A percentile compares a stretch with the other conserved stretches of the same genome.
These are phyloP conservation scores for Colletotrichum neosansevieriae DNA, from an alignment of 2,329 filamentous ascomycete species.

Conservation along the genomic window DNA sequence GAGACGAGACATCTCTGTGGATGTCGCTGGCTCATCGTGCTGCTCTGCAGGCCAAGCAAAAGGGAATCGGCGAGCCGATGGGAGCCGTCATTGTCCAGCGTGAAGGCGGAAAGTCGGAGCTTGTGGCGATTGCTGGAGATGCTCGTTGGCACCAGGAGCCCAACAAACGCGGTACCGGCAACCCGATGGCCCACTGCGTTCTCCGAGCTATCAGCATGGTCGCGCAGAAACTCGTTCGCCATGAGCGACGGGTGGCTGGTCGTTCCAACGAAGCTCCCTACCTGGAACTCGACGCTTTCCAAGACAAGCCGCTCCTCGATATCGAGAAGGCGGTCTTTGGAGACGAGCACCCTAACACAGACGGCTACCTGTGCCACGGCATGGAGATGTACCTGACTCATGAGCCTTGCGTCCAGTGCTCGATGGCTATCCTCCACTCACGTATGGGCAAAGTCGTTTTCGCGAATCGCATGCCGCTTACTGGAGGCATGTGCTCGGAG, in stretches of 20 bases:
- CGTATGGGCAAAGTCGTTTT: slow-evolving; percentile 90
- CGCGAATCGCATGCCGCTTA: slow-evolving; percentile 80
- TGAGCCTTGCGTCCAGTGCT: slow-evolving; percentile 96
- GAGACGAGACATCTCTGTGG: slow-evolving; percentile 72
- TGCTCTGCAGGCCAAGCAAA: slow-evolving; percentile 68
- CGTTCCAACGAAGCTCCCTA: slow-evolving; percentile 52
- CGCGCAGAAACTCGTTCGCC: slow-evolving; percentile 72
- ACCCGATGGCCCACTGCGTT: slow-evolving; percentile 82
- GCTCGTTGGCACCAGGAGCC: slow-evolving; percentile 74
- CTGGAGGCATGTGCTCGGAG: slow-evolving; percentile 87
- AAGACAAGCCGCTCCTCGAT: slow-evolving; percentile 75
- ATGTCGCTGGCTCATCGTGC: slow-evolving; percentile 75
- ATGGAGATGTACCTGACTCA: slow-evolving; percentile 95
- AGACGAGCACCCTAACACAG: slow-evolving; percentile 73
- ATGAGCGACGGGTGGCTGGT: slow-evolving; percentile 60
- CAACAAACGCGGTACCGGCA: slow-evolving; percentile 65
- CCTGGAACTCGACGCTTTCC: slow-evolving; percentile 72
- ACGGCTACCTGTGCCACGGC: slow-evolving; percentile 93
- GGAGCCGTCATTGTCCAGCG: slow-evolving; percentile 83
- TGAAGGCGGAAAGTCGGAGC: slow-evolving; percentile 60
- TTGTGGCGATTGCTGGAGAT: slow-evolving; percentile 82
- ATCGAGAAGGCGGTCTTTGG: slow-evolving; percentile 74
- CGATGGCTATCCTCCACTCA: slow-evolving; percentile 95
- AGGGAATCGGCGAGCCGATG: slow-evolving; percentile 74
- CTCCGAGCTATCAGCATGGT: slow-evolving; percentile 88